Conservation (phyloP, 2,329 filamentous ascomycete species). For the Xylariaceae sp. region DNA sequence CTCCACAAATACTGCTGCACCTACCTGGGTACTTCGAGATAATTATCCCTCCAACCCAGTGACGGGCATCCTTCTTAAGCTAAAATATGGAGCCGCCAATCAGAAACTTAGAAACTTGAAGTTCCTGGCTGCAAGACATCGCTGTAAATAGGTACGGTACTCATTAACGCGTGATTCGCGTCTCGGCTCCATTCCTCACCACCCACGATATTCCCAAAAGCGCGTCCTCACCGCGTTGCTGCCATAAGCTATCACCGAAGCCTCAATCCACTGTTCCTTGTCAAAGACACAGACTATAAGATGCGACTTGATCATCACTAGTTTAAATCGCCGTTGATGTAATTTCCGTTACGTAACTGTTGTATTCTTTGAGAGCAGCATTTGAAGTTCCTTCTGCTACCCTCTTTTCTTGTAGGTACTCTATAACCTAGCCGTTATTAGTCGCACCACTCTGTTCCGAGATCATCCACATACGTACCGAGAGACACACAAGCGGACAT, state of each 20-base stretch:
- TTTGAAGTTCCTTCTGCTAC: no score
- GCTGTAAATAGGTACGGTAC: background rate
- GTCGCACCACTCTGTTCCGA: no score
- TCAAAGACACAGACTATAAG: background rate
- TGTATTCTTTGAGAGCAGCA: no score
- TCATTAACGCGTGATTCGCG: conserved; percentile 30
- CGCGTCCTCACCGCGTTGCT: conserved; percentile 8
- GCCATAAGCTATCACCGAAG: conserved; percentile 8
- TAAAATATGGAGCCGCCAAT: no score
- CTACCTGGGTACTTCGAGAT: background rate
- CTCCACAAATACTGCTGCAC: no score
- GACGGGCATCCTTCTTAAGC: no score
- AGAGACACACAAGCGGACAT: no score
- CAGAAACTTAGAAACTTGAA: no score
- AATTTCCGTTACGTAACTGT: background rate
- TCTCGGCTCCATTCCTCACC: conserved; percentile 16
- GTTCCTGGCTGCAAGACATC: background rate
- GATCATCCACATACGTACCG: no score
- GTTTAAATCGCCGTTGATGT: background rate
- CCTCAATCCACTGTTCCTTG: background rate
- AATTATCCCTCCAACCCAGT: no score
- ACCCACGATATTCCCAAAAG: conserved; percentile 11
- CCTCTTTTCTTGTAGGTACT: no score
- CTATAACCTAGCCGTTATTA: no score
- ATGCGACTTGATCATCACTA: background rate